These are phyloP conservation scores for Phytophthora ohioensis DNA, from an alignment of 352 stramenopile genomes.

Conservation along the genomic window DNA sequence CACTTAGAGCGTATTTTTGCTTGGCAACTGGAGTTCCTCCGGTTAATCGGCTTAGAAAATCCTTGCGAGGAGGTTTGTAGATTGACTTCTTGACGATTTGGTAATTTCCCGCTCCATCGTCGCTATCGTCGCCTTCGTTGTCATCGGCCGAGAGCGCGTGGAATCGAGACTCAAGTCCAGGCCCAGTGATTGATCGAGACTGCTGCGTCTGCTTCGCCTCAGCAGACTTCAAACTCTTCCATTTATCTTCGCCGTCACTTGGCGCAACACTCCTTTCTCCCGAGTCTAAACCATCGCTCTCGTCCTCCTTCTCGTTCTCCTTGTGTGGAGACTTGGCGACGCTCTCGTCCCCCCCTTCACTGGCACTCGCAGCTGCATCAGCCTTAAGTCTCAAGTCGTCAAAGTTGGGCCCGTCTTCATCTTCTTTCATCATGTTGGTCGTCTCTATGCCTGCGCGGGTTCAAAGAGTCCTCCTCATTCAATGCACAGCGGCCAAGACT, in stretches of 20 bases:
- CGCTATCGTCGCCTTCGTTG: slow-evolving; percentile 19
- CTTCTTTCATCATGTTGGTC: slow-evolving; percentile 30
- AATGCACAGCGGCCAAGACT: background rate
- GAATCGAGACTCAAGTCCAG: slow-evolving; percentile 29
- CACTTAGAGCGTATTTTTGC: slow-evolving; percentile 26
- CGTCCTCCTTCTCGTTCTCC: slow-evolving; percentile 1
- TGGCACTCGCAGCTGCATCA: background rate
- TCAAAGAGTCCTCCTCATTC: background rate
- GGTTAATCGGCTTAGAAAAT: slow-evolving; percentile 40
- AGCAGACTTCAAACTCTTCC: background rate
- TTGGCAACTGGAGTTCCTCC: slow-evolving; percentile 24
- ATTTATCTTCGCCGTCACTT: background rate
- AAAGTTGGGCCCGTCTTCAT: slow-evolving; percentile 12
- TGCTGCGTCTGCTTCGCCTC: background rate
- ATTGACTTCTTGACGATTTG: slow-evolving; percentile 75
- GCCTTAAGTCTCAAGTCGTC: slow-evolving; percentile 2
- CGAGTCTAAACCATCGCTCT: slow-evolving; percentile 12
- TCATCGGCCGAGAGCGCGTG: slow-evolving; percentile 34
- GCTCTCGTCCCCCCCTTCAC: slow-evolving; percentile 26
- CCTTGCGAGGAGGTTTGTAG: slow-evolving; percentile 61
- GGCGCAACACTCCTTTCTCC: background rate
- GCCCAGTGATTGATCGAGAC: background rate
- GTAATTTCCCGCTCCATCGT: slow-evolving; percentile 30
- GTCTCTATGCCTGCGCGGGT: background rate
- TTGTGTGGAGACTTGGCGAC: slow-evolving; percentile 17